phyloP scores from a whole-genome alignment of 768 basidiomycete genomes.

The Crucibulum laeve region DNA sequence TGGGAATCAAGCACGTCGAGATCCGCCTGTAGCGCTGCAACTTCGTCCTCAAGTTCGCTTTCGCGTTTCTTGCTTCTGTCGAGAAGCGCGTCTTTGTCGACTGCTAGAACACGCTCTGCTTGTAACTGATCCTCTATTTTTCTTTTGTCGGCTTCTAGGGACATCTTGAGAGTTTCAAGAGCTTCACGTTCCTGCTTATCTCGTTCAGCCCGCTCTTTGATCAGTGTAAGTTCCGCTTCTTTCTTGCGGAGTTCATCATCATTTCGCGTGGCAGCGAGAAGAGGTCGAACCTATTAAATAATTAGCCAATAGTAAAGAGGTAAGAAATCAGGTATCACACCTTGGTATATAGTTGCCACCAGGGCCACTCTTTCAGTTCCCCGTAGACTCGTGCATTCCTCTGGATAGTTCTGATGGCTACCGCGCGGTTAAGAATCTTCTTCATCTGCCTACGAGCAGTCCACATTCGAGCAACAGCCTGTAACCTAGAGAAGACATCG shows the following conservation, averaged over 20 bases:
- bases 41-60: constrained; percentile 80
- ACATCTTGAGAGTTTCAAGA: constrained; percentile 76
- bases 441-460: constrained; percentile 86
- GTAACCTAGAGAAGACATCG: constrained; percentile 84
- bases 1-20: constrained; percentile 84
- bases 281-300: constrained; percentile 70
- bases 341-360: constrained; percentile 99
- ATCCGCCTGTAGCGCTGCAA: constrained; percentile 74
- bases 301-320: constrained; percentile 5
- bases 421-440: constrained; percentile 90
- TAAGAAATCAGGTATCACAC: constrained; percentile 26
- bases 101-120: constrained; percentile 70
- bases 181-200: constrained; percentile 80
- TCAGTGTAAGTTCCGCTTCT: constrained; percentile 74
- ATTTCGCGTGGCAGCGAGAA: constrained; percentile 87
- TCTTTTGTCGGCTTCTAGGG: constrained; percentile 79
- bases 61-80: constrained; percentile 86
- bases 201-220: constrained; percentile 81
- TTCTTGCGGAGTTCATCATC: constrained; percentile 91
- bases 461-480: constrained; percentile 83
- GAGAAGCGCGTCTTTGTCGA: constrained; percentile 82
- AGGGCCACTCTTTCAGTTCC: constrained; percentile 92
- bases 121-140: constrained; percentile 79
- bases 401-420: constrained; percentile 90
- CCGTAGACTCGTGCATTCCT: constrained; percentile 90